Evolutionary conservation across 371 early-diverging fungal genomes (phyloP).

Genomic region (Mucor circinelloides): DNA sequence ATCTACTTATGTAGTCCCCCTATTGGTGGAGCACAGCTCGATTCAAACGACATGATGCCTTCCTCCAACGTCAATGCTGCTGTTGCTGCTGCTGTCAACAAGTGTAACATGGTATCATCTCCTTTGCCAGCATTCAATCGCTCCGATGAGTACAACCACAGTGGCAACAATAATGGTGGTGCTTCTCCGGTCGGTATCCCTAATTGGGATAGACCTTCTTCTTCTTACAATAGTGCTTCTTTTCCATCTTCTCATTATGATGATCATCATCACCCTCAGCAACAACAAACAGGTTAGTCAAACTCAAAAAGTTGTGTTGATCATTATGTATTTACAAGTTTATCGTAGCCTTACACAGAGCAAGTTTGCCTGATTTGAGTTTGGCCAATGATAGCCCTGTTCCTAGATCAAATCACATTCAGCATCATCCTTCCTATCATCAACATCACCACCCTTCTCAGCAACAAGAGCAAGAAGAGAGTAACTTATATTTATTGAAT

Average conservation of each 20-base stretch:
- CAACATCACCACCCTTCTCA: neutral
- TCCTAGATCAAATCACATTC: neutral
- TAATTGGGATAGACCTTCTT: constrained; percentile 18
- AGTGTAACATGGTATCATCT: constrained; percentile 15
- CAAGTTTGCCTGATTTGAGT: neutral
- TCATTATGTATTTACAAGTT: neutral
- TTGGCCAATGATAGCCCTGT: constrained; percentile 1
- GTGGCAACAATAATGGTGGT: neutral
- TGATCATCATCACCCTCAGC: neutral
- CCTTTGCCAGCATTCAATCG: constrained; percentile 1
- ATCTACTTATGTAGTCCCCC: constrained; percentile 22
- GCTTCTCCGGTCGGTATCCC: neutral
- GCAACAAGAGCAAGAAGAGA: neutral
- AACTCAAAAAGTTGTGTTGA: neutral
- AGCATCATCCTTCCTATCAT: neutral
- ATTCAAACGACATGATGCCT: neutral
- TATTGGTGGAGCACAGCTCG: constrained; percentile 3
- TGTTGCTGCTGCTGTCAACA: constrained; percentile 7
- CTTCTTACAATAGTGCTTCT: neutral
- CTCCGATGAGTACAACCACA: neutral
- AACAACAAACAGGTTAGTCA: neutral
- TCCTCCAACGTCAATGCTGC: neutral
- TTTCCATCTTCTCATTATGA: neutral
- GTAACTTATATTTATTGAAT: constrained; percentile 3
- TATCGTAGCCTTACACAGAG: constrained; percentile 6